Evolutionary conservation across 2,329 filamentous ascomycete species (phyloP).

Genomic region (Verticillium nubilum): DNA sequence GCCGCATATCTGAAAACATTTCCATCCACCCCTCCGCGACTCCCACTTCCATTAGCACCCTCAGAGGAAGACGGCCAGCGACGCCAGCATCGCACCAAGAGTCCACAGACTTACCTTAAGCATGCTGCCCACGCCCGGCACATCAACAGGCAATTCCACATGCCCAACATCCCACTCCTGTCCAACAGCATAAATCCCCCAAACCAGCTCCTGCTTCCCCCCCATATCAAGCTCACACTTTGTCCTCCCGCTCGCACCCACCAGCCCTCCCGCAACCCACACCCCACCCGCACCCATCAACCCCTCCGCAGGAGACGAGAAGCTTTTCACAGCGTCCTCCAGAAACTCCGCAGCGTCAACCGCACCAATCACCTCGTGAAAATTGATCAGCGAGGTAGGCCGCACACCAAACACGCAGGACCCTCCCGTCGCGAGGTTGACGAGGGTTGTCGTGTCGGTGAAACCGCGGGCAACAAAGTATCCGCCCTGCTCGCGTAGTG

Average conservation of each 20-base stretch:
- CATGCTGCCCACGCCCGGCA: too few relatives aligned
- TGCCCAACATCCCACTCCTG: neutral
- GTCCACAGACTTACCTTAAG: too few relatives aligned
- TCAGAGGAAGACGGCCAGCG: too few relatives aligned
- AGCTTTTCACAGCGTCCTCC: too few relatives aligned
- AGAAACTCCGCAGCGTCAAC: too few relatives aligned
- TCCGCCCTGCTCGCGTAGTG: neutral
- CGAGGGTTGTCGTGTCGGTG: neutral
- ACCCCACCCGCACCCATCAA: neutral
- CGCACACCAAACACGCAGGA: neutral
- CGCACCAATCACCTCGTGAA: too few relatives aligned
- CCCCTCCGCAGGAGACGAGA: neutral
- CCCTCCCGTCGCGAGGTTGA: neutral
- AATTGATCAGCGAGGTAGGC: neutral
- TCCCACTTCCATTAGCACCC: too few relatives aligned
- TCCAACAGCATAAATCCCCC: neutral
- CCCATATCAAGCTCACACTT: conserved; percentile 6
- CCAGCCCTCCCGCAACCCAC: neutral
- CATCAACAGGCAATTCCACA: neutral
- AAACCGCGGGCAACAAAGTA: neutral
- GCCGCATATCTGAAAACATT: too few relatives aligned
- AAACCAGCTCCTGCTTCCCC: neutral
- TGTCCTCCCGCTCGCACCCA: conserved; percentile 7
- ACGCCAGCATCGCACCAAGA: too few relatives aligned
- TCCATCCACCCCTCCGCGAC: too few relatives aligned